Evolutionary conservation across 306 rosid genomes (phyloP), one percentile per base, ranked within the genome.

Genomic region (Parietaria judaica): DNA sequence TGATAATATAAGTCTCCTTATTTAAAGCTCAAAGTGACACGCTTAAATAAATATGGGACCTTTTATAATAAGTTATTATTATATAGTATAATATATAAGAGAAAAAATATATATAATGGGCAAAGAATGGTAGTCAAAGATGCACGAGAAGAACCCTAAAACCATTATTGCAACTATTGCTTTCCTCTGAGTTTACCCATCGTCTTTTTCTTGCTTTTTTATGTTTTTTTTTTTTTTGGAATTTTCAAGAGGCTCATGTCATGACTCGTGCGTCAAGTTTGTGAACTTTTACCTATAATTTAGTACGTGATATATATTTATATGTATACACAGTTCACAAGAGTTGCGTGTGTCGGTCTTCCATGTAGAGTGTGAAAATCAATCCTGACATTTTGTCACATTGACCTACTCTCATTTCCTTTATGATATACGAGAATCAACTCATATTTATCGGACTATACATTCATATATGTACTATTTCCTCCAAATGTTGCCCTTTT

Each of bases 261-360:
- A 23, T 23, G 31, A 23, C 11, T 13, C 37, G 14, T 15, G 34
- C 35, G 38, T 16, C 8, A 7, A 9, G 4, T 55, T 13, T 55
- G 14, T 55, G 4, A 3, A 8, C 35, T 55, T 11, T 50, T 37
- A 7, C 8, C 14, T 10, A 2, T 14, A 14, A 11, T 9, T 10
- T 49, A 34, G 31, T 23, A 23, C 31, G 2, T 23, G 31, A 23
- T 23, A 23, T 23, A 23, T 23, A 23, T 0, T 23, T 23, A 23
- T 23, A 23, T 23, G 2, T 23, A 23, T 2, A 23, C 31, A 23
- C 31, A 23, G 31, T 61, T 76, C 89, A 78, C 84, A 73, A 67
- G 74, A 59, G 53, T 72, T 72, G 68, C 70, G 78, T 80, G 78
- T 63, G 76, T 72, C 70, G 76, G 78, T 67, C 68, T 58, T 66